phyloP scores from a whole-genome alignment of 148 eudicot genomes.

The Polygonum maritimum region DNA sequence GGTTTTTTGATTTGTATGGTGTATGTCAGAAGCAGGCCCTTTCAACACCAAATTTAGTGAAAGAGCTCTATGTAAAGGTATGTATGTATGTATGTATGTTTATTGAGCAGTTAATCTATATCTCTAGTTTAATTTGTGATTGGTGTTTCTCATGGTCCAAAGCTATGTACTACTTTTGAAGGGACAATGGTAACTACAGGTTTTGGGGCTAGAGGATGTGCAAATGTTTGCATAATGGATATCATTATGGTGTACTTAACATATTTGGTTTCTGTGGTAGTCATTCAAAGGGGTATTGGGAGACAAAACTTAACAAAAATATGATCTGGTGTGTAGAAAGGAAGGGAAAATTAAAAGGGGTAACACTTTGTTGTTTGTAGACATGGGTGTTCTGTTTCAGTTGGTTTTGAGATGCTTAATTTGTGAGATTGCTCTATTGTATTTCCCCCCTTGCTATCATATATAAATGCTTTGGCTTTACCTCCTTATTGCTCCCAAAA shows the following conservation, averaged over 20 bases:
- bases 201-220: not conserved
- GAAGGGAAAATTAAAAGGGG: no score
- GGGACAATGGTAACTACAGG: not conserved
- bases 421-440: no score
- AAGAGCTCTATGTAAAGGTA: conserved; percentile 68
- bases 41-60: conserved; percentile 48
- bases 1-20: conserved; percentile 83
- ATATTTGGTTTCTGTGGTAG: conserved; percentile 21
- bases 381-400: no score
- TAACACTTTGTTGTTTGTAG: no score
- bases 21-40: conserved; percentile 65
- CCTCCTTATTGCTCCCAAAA: not conserved
- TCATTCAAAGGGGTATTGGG: conserved; percentile 64
- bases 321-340: conserved; percentile 51
- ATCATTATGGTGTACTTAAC: not conserved
- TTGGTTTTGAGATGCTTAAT: no score
- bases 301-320: conserved; percentile 31
- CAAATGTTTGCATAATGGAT: not conserved
- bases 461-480: not conserved
- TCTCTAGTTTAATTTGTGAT: not conserved
- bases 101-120: not conserved
- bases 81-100: not conserved
- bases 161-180: not conserved
- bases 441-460: not conserved
- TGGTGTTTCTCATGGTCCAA: conserved; percentile 1